Conservation (phyloP, 768 basidiomycete species). For the Dacryopinax spathularia region DNA sequence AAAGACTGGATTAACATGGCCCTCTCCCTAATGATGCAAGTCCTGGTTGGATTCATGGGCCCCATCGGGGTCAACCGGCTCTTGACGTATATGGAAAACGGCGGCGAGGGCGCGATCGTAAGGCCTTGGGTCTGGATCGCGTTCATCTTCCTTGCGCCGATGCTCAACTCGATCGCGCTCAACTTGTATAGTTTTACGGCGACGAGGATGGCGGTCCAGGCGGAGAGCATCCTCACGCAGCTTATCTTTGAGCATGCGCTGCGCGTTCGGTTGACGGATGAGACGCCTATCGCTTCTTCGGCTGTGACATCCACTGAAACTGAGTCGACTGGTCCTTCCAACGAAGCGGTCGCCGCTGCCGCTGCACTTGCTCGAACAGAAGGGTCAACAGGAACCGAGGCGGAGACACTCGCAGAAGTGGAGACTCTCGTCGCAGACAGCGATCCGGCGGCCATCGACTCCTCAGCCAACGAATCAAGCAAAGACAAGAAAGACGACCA, state of each 20-base stretch:
- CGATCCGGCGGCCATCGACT: neutral
- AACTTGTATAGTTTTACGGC: conserved; percentile 41
- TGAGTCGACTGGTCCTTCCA: neutral
- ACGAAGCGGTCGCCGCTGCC: conserved; percentile 14
- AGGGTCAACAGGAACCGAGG: neutral
- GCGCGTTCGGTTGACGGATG: conserved; percentile 47
- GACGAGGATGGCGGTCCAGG: conserved; percentile 35
- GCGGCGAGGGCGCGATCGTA: conserved; percentile 34
- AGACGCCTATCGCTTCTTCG: conserved; percentile 19
- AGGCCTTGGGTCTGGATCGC: conserved; percentile 60
- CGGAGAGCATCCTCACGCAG: conserved; percentile 40
- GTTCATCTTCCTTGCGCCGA: conserved; percentile 25
- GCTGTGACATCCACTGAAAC: conserved; percentile 7
- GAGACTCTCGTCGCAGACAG: neutral
- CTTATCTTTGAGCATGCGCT: conserved; percentile 78
- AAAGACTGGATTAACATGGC: conserved; percentile 9
- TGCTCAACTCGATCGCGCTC: conserved; percentile 26
- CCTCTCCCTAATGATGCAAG: conserved; percentile 9
- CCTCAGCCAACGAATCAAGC: conserved; percentile 15
- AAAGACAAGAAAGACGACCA: conserved; percentile 19
- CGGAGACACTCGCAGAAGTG: conserved; percentile 1
- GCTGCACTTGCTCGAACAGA: neutral
- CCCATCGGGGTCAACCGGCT: conserved; percentile 22
- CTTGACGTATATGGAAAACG: conserved; percentile 40
- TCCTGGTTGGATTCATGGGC: conserved; percentile 18